phyloP scores from a whole-genome alignment of 345 rosid genomes.

The Rhodamnia rubescens region DNA sequence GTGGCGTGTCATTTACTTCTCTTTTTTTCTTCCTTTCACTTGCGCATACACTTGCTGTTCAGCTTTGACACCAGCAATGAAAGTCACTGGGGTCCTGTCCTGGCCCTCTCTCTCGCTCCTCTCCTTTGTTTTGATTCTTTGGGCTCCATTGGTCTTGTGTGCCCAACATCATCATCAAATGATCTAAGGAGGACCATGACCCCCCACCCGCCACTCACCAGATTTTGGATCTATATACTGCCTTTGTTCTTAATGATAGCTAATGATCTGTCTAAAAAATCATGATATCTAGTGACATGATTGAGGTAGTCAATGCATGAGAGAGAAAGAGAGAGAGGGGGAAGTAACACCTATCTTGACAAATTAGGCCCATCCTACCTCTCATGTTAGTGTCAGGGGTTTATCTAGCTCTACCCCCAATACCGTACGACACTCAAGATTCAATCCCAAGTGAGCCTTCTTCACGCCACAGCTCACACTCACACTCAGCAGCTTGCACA shows the following conservation, averaged over 20 bases:
- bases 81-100: no score
- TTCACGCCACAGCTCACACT: no score
- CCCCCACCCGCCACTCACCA: neutral
- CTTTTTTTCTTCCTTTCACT: neutral
- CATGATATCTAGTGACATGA: neutral
- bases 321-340: neutral
- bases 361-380: neutral
- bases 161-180: neutral
- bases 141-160: neutral
- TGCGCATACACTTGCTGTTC: neutral
- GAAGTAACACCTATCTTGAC: neutral
- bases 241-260: neutral
- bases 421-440: no score
- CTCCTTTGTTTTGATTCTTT: neutral
- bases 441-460: no score
- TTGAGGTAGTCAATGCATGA: neutral
- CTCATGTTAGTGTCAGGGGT: no score
- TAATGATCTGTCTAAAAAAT: neutral
- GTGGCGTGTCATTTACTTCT: neutral
- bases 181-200: neutral
- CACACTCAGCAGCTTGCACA: no score
- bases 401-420: no score
- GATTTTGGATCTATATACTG: neutral
- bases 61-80: no score
- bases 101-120: no score